These are phyloP conservation scores for Sphaerulina vaccinii DNA, from an alignment of 2,329 filamentous ascomycete species.

Conservation along the genomic window DNA sequence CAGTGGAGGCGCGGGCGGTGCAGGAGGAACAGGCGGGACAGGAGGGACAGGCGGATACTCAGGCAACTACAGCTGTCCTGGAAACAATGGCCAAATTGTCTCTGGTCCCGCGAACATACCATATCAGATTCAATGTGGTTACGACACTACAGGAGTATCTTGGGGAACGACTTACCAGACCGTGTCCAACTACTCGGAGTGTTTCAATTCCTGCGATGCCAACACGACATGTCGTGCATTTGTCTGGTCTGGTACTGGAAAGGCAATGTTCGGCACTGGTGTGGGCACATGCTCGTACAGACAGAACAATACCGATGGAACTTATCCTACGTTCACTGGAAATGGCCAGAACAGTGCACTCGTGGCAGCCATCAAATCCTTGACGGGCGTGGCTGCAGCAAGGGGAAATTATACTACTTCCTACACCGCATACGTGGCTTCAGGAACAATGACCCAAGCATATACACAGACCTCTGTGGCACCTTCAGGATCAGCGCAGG, in stretches of 20 bases:
- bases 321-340: neutral
- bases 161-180: neutral
- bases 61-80: too few species aligned
- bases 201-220: slow-evolving; percentile 1
- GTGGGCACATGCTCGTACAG: slow-evolving; percentile 10
- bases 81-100: neutral
- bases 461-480: slow-evolving; percentile 18
- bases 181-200: neutral
- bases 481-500: slow-evolving; percentile 14
- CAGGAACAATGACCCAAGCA: slow-evolving; percentile 1
- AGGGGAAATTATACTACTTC: slow-evolving; percentile 2
- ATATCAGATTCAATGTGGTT: slow-evolving; percentile 6
- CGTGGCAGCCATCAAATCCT: neutral
- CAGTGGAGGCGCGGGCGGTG: neutral
- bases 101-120: neutral
- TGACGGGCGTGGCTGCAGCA: neutral
- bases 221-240: neutral
- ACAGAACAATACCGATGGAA: neutral
- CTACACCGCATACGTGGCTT: slow-evolving; percentile 6
- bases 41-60: too few species aligned
- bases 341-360: neutral
- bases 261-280: neutral
- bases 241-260: neutral
- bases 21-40: neutral
- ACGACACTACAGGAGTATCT: neutral